Evolutionary conservation across 2,329 filamentous ascomycete genomes (phyloP), one percentile per base, ranked within the genome.

Genomic region (Ciborinia camelliae): DNA sequence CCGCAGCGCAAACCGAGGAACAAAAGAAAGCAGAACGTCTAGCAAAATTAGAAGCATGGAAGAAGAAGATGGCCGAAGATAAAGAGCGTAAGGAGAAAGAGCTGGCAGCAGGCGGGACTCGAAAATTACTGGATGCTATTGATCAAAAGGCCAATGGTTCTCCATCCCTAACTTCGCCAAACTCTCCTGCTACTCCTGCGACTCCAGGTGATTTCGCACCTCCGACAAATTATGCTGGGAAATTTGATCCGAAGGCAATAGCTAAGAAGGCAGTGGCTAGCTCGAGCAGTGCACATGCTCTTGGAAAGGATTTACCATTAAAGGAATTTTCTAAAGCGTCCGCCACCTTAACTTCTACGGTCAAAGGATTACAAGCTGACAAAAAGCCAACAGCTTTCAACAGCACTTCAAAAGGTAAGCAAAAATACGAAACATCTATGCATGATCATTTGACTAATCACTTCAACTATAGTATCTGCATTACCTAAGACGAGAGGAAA

Each of bases 11-110:
- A 72, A 81, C 85, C 37, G 90, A 92, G 72, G 85, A 86, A 67
- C 87, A 92, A 58, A 92, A 90, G 74, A 91, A 93, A 76, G 90
- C 89, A 58, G 90, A 94, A 76, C 83, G 90, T 68, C 81, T 92
- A 51, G 91, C 91, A 35, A 93, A 91, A 75, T 79, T 96, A 35
- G 91, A 94, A 75, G 90, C 91, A 65, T 97, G 92, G 93, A 97
- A 97, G 79, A 90, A 92, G 77, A 94, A 93, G 78, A 89, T 92
- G 75, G 82, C 82, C 7, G 90, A 91, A 69, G 86, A 87, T 74
- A 88, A 89, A 71, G 88, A 89, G 71, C 84, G 84, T 68, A 91
- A 91, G 75, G 86, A 90, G 74, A 87, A 86, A 72, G 85, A 90
- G 71, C 82, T 87, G 52, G 86, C 86, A 62, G 81, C 85, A 48